A percentile compares a stretch with the other conserved stretches of the same genome.
These are phyloP conservation scores for Colletotrichum somersetense DNA, from an alignment of 2,329 filamentous ascomycete genomes.

Conservation along the genomic window DNA sequence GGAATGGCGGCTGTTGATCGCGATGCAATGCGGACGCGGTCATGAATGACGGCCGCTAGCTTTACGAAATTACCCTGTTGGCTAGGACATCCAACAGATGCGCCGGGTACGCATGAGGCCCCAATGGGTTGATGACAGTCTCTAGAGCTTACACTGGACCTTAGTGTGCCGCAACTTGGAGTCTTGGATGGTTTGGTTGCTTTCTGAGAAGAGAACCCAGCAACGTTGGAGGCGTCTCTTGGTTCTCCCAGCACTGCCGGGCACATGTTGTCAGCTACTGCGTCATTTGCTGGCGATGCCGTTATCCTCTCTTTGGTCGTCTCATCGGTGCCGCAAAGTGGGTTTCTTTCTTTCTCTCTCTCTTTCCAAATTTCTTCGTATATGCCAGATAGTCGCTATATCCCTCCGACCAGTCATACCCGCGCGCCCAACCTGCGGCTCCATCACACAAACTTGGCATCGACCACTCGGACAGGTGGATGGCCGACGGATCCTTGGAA, in stretches of 20 bases:
- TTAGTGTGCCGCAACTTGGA: not conserved
- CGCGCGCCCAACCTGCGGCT: constrained; percentile 16
- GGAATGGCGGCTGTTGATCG: constrained; percentile 38
- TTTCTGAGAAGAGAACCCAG: not conserved
- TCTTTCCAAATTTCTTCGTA: not conserved
- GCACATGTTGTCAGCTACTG: not conserved
- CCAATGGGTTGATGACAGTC: not conserved
- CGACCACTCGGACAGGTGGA: constrained; percentile 24
- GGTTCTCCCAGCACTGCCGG: not conserved
- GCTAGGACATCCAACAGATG: constrained; percentile 23
- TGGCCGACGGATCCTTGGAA: constrained; percentile 23
- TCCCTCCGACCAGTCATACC: constrained; percentile 1
- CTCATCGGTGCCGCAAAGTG: constrained; percentile 1
- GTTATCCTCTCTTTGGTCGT: not conserved
- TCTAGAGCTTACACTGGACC: not conserved
- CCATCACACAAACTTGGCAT: constrained; percentile 8
- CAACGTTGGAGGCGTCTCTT: not conserved
- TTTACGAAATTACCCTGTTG: constrained; percentile 39
- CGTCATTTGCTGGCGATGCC: not conserved
- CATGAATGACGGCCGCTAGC: constrained; percentile 15
- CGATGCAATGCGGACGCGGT: constrained; percentile 26
- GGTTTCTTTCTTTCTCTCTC: too few species aligned
- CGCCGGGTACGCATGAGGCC: constrained; percentile 21
- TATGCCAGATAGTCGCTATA: not conserved
- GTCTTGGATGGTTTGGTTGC: not conserved